Conservation (phyloP, 495 filamentous ascomycete genomes). For the Elasticomyces elasticus region DNA sequence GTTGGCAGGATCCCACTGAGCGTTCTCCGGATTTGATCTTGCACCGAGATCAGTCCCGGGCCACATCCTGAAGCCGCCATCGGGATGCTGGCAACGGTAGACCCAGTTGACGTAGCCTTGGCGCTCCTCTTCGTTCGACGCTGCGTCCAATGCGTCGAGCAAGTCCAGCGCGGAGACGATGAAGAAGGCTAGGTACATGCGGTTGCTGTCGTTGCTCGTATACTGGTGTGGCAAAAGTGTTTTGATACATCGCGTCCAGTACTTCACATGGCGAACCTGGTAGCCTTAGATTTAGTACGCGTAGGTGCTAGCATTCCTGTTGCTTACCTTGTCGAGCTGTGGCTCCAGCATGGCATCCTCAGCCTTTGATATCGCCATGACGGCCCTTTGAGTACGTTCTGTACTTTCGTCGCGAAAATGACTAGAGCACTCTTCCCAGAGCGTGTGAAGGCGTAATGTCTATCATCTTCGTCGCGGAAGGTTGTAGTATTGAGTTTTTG, state of each 20-base stretch:
- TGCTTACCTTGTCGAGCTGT: conserved; percentile 12
- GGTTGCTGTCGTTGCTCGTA: conserved; percentile 76
- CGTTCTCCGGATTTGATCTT: conserved; percentile 38
- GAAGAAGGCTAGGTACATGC: conserved; percentile 82
- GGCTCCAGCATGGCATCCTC: conserved; percentile 1
- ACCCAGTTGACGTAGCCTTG: conserved; percentile 57
- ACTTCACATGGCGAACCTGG: conserved; percentile 57
- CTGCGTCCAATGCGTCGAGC: conserved; percentile 50
- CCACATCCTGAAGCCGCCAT: conserved; percentile 72
- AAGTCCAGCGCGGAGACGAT: conserved; percentile 75
- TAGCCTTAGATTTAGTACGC: background rate
- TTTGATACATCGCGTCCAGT: conserved; percentile 84
- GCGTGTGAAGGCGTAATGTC: no score
- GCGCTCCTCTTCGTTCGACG: conserved; percentile 49
- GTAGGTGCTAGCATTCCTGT: background rate
- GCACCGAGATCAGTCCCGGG: conserved; percentile 53
- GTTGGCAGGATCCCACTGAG: conserved; percentile 68
- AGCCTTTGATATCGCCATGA: conserved; percentile 4
- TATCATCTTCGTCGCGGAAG: no score
- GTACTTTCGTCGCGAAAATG: background rate
- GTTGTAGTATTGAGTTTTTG: no score
- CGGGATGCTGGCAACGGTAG: conserved; percentile 61
- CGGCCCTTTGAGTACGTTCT: background rate
- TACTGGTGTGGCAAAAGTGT: conserved; percentile 72
- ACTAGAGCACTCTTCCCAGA: background rate